Base-by-base conservation (phyloP, 352 stramenopile genomes). In the Thraustotheca clavata region DNA sequence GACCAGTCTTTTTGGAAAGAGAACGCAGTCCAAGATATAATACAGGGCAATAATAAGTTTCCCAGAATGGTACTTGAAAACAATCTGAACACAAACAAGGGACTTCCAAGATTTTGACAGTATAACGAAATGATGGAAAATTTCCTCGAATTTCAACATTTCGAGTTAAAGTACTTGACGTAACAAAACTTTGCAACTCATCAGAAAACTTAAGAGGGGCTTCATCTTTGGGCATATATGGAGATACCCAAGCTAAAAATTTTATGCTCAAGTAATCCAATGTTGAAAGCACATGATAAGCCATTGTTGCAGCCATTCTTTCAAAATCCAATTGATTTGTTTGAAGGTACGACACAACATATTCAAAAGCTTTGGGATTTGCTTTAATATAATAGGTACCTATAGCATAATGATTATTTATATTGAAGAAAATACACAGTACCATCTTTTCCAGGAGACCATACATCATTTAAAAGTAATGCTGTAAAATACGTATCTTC, bases 261-360 rank as follows among this genome's bases (percentile, higher is more conserved):
- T n/a, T n/a, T n/a, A n/a, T n/a, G n/a, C n/a, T n/a, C n/a, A 52
- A 24, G 43, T 52, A 52, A 31, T 52, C 43, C 9, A 52, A 11
- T 11, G n/a, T 52, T 2, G 9, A 14, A 7, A 52, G 43, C 24
- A 52, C n/a, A 31, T 31, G 43, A 31, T 52, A 52, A 2, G n/a
- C n/a, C 43, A 52, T 14, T 11, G 11, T 31, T 14, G 12, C 24
- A 9, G 43, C 12, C 11, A 52, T 14, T 24, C 9, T 31, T 24
- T 24, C n/a, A 24, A 52, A 52, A 20, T 9, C 43, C 11, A 52
- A 35, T 31, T 52, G 24, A 31, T 52, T 31, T 24, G 14, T 31
- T 14, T 31, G 43, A 9, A 52, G 11, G n/a, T 52, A 9, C 9
- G n/a, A 24, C 43, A 52, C 34, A 7, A 52, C 34, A 31, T 52